These are phyloP conservation scores for Aspergillus sp. DNA, from an alignment of 2,329 filamentous ascomycete species.

Conservation along the genomic window DNA sequence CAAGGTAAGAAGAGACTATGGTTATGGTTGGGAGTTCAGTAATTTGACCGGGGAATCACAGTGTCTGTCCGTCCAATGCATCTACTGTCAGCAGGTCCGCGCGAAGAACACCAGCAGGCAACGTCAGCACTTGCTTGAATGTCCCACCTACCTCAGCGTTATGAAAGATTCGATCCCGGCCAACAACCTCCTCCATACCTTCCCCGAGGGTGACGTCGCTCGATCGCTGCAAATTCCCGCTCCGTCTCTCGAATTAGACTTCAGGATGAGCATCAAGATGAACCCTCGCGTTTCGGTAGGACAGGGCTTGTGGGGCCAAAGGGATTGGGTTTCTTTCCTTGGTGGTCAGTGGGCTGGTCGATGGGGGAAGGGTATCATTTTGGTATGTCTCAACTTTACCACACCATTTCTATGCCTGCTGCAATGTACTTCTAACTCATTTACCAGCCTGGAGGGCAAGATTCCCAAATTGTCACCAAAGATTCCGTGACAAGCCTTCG, in stretches of 20 bases:
- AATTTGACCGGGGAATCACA: slow-evolving; percentile 14
- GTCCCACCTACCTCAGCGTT: slow-evolving; percentile 44
- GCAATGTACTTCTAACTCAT: slow-evolving; percentile 5
- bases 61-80: slow-evolving; percentile 45
- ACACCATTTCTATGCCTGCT: neutral
- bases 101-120: slow-evolving; percentile 47
- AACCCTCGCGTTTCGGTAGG: slow-evolving; percentile 46
- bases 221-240: slow-evolving; percentile 42
- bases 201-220: slow-evolving; percentile 44
- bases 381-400: slow-evolving; percentile 32
- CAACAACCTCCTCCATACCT: slow-evolving; percentile 46
- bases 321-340: slow-evolving; percentile 47
- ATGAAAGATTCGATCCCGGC: slow-evolving; percentile 49
- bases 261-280: slow-evolving; percentile 48
- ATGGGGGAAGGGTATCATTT: slow-evolving; percentile 47
- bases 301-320: slow-evolving; percentile 41
- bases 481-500: slow-evolving; percentile 41
- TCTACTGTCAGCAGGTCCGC: slow-evolving; percentile 45
- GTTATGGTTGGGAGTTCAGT: neutral
- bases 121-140: slow-evolving; percentile 44
- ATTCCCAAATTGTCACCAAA: slow-evolving; percentile 44
- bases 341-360: slow-evolving; percentile 47
- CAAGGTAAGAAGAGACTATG: slow-evolving; percentile 26
- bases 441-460: slow-evolving; percentile 43
- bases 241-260: slow-evolving; percentile 45